Percentiles rank a stretch among this genome's conserved stretches.
These are phyloP conservation scores for Fusarium praegraminearum DNA, from an alignment of 2,329 filamentous ascomycete genomes.

Conservation along the genomic window DNA sequence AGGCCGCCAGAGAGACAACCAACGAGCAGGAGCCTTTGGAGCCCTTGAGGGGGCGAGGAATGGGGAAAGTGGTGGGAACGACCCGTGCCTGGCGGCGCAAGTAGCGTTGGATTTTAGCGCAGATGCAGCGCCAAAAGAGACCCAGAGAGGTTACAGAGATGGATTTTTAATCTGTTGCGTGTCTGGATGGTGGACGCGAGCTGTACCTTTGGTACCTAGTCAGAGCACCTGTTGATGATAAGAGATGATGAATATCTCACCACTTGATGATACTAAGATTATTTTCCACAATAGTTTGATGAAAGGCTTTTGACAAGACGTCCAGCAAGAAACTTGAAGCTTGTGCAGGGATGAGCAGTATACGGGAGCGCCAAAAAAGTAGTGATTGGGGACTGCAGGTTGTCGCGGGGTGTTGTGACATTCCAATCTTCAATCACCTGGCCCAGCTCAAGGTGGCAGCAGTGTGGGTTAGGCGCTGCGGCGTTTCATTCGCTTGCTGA, in stretches of 20 bases:
- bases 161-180: constrained; percentile 5
- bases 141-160: constrained; percentile 32
- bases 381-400: constrained; percentile 42
- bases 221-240: background rate
- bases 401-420: constrained; percentile 49
- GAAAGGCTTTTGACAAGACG: constrained; percentile 11
- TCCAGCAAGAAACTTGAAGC: constrained; percentile 24
- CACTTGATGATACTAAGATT: background rate
- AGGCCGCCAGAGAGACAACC: constrained; percentile 39
- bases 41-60: constrained; percentile 42
- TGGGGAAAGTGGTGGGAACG: constrained; percentile 47
- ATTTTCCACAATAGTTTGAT: constrained; percentile 1
- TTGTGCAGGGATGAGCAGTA: constrained; percentile 39
- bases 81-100: constrained; percentile 49
- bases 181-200: constrained; percentile 8
- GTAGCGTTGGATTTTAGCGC: constrained; percentile 48
- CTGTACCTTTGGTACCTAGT: constrained; percentile 15
- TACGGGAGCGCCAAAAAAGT: constrained; percentile 43
- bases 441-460: constrained; percentile 45
- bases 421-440: constrained; percentile 49
- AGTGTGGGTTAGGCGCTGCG: constrained; percentile 51
- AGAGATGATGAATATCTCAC: background rate
- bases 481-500: constrained; percentile 52
- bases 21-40: constrained; percentile 48
- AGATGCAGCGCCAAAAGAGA: constrained; percentile 44